These are phyloP conservation scores for Syzygium aqueum DNA, from an alignment of 345 rosid species.

Conservation along the genomic window DNA sequence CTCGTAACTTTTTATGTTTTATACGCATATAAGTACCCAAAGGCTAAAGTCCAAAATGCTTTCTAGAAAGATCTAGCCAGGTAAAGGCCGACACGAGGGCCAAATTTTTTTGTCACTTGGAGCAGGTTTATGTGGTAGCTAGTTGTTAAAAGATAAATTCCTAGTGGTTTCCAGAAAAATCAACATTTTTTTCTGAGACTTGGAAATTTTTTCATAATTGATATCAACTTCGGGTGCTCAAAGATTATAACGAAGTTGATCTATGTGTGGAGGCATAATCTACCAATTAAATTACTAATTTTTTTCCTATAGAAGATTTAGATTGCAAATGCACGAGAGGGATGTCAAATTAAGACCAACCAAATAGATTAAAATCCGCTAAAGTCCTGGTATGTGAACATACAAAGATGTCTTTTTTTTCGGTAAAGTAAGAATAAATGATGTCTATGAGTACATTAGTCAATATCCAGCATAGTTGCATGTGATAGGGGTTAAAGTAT, in stretches of 20 bases:
- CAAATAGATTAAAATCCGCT: not conserved
- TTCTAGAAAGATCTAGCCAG: not conserved
- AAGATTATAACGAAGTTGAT: not conserved
- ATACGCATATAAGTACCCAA: not conserved
- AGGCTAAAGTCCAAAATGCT: not conserved
- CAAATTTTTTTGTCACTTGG: not conserved
- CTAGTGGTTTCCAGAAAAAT: not conserved
- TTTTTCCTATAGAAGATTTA: not conserved
- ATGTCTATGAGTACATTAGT: not conserved
- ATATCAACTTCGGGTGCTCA: not conserved
- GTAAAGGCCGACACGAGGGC: not conserved
- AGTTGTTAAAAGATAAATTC: not conserved
- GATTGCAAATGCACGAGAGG: not conserved
- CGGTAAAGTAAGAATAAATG: too few species aligned
- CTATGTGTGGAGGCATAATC: not conserved
- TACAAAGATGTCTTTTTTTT: not conserved
- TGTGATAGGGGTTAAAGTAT: not conserved
- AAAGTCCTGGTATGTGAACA: not conserved
- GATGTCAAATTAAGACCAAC: not conserved
- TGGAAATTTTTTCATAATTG: not conserved
- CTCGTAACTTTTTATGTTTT: not conserved
- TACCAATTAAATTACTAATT: not conserved
- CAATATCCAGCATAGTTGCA: not conserved
- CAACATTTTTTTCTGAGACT: not conserved
- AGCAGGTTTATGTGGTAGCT: not conserved